Percentiles rank a stretch among this genome's conserved stretches.
phyloP scores from a whole-genome alignment of 2,329 filamentous ascomycete genomes.

The Fusarium compactum region DNA sequence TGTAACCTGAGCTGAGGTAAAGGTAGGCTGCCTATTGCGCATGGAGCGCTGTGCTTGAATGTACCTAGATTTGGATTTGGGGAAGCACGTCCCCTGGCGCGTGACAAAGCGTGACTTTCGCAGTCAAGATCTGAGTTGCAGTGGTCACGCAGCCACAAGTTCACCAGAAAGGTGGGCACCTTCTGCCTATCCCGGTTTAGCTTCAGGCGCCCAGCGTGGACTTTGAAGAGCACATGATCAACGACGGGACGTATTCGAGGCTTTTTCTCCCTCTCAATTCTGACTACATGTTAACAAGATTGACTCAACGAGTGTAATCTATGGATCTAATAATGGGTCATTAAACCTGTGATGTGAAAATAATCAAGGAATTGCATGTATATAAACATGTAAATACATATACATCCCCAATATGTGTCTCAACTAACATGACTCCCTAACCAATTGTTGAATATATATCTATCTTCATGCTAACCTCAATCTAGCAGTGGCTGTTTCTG shows the following conservation, averaged over 20 bases:
- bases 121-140: conserved; percentile 28
- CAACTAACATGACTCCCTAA: conserved; percentile 4
- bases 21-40: not conserved
- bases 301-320: not conserved
- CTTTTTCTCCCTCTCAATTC: conserved; percentile 31
- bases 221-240: conserved; percentile 44
- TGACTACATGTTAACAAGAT: conserved; percentile 29
- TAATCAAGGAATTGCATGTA: not conserved
- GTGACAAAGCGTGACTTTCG: conserved; percentile 45
- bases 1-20: no score
- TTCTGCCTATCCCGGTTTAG: conserved; percentile 29
- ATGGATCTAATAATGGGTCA: conserved; percentile 6
- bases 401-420: not conserved
- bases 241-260: conserved; percentile 34
- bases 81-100: conserved; percentile 40
- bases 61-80: conserved; percentile 30
- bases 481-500: conserved; percentile 19
- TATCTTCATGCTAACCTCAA: not conserved
- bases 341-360: conserved; percentile 11
- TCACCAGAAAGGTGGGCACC: conserved; percentile 39
- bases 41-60: not conserved
- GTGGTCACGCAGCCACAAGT: conserved; percentile 39
- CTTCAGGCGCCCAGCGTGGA: conserved; percentile 30
- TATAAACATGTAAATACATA: conserved; percentile 1
- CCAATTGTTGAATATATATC: conserved; percentile 6